Percentiles rank a stretch among this genome's conserved stretches.
phyloP scores from a whole-genome alignment of 495 filamentous ascomycete genomes.

The Xanthoparmelia taractica region DNA sequence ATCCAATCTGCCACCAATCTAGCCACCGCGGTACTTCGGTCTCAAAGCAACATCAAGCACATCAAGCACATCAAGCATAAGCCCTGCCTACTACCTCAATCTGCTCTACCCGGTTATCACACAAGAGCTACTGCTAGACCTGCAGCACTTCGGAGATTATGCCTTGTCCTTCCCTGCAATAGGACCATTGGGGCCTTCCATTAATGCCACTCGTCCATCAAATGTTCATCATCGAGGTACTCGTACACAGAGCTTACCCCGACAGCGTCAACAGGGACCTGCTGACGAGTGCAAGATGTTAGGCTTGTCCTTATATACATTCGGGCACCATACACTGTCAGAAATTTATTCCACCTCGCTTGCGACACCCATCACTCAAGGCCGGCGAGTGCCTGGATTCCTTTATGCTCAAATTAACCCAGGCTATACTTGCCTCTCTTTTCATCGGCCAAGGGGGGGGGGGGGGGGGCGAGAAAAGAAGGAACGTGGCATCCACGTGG shows the following conservation, averaged over 20 bases:
- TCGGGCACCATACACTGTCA: neutral
- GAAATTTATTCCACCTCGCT: neutral
- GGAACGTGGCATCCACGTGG: constrained; percentile 5
- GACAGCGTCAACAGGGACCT: neutral
- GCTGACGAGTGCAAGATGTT: neutral
- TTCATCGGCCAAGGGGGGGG: neutral
- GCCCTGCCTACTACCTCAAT: neutral
- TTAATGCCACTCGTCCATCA: neutral
- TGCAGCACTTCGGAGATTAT: constrained; percentile 6
- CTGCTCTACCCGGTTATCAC: neutral
- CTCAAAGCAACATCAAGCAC: neutral
- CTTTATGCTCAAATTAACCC: neutral
- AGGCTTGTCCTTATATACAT: neutral
- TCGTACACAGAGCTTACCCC: neutral
- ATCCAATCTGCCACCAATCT: neutral
- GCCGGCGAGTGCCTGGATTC: neutral
- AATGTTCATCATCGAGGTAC: too few species aligned
- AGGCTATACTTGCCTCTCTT: neutral
- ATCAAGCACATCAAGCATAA: neutral
- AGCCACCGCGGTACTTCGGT: neutral
- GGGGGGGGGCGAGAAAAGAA: neutral
- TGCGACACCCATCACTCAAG: neutral
- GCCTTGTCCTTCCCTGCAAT: neutral
- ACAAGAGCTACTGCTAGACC: neutral
- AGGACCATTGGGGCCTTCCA: neutral